A percentile compares a stretch with the other conserved stretches of the same genome.
These are phyloP conservation scores for Amyloporia xantha DNA, from an alignment of 768 basidiomycete genomes.

Conservation along the genomic window DNA sequence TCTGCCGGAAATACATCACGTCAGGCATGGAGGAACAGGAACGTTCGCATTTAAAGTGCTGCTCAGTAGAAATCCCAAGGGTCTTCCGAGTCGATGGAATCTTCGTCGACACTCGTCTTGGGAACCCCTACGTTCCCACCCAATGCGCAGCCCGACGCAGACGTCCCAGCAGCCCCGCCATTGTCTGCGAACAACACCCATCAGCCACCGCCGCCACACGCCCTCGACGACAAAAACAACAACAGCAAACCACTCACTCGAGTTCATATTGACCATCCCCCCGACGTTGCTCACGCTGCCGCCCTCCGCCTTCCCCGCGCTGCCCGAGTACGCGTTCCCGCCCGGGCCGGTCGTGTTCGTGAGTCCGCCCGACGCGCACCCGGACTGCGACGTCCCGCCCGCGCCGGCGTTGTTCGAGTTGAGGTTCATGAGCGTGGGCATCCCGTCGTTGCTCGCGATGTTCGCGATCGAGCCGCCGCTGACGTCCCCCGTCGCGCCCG, in stretches of 20 bases:
- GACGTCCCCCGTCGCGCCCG: constrained; percentile 19
- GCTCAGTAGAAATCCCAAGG: too few species aligned
- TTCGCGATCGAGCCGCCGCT: constrained; percentile 18
- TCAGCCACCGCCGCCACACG: too few species aligned
- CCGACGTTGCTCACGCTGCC: constrained; percentile 19
- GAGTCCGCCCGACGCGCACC: constrained; percentile 20
- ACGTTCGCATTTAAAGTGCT: too few species aligned
- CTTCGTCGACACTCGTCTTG: too few species aligned
- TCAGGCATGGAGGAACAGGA: too few species aligned
- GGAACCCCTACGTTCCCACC: constrained; percentile 12
- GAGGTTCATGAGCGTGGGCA: constrained; percentile 23
- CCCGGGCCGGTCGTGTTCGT: constrained; percentile 13
- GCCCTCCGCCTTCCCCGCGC: constrained; percentile 23
- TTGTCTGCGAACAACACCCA: constrained; percentile 18
- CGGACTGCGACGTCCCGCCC: constrained; percentile 23
- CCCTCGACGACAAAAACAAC: not conserved
- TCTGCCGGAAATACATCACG: too few species aligned
- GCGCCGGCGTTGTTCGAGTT: constrained; percentile 26
- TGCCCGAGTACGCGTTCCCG: constrained; percentile 21
- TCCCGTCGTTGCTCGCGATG: constrained; percentile 17
- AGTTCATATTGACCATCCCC: constrained; percentile 21
- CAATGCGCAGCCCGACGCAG: constrained; percentile 19
- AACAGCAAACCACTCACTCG: constrained; percentile 19
- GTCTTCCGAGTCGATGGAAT: too few species aligned
- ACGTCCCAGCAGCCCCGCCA: constrained; percentile 18